Percentiles rank a stretch among this genome's conserved stretches.
Evolutionary conservation across 371 early-diverging fungal genomes (phyloP).

Genomic region (Mucor indicus): DNA sequence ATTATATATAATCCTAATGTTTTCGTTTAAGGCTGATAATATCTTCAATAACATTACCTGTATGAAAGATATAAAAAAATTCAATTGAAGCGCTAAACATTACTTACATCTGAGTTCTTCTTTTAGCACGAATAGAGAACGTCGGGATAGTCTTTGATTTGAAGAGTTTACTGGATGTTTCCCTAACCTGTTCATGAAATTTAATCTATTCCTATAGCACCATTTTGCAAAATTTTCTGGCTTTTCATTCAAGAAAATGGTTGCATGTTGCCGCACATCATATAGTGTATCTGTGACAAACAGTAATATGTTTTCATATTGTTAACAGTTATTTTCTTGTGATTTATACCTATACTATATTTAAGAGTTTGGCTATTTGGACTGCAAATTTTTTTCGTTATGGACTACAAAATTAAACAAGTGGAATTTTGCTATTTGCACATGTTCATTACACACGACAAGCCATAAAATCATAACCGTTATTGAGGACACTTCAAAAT

Average conservation of each 20-base stretch:
- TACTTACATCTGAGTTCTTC: constrained; percentile 7
- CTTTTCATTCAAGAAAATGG: constrained; percentile 5
- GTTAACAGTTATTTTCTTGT: constrained; percentile 6
- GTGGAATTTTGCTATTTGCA: too few relatives aligned
- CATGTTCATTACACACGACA: too few relatives aligned
- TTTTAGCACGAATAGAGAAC: constrained; percentile 7
- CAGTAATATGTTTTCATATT: constrained; percentile 7
- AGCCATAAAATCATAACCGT: too few relatives aligned
- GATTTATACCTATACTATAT: too few relatives aligned
- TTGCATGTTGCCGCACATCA: constrained; percentile 8
- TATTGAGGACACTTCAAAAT: too few relatives aligned
- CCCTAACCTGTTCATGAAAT: not conserved
- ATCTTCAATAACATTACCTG: constrained; percentile 3
- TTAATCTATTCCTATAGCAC: constrained; percentile 6
- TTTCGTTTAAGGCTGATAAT: constrained; percentile 7
- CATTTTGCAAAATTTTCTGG: constrained; percentile 6
- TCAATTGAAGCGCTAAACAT: constrained; percentile 1
- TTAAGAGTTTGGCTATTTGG: too few relatives aligned
- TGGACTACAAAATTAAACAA: too few relatives aligned
- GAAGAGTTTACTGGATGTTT: constrained; percentile 1
- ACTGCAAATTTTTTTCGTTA: too few relatives aligned
- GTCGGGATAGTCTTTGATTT: not conserved
- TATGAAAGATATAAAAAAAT: constrained; percentile 7
- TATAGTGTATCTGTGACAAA: constrained; percentile 7
- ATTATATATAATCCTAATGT: too few relatives aligned